Conservation (phyloP, 202 grass and related monocot genomes). For the Schoenoplectus tabernaemontani region DNA sequence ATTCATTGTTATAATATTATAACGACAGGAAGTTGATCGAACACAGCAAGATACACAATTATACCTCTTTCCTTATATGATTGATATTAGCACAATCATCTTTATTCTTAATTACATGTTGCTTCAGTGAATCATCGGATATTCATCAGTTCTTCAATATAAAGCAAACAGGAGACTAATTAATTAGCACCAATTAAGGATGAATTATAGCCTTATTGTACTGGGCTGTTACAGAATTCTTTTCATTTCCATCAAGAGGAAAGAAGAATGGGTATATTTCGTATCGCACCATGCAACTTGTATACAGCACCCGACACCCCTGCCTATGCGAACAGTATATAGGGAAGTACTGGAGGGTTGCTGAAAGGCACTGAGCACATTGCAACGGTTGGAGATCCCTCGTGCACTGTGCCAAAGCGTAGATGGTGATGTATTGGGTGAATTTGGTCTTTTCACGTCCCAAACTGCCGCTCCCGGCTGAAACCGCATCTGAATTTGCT, state of each 20-base stretch:
- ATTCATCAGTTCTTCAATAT: neutral
- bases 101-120: neutral
- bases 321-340: conserved; percentile 45
- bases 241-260: conserved; percentile 33
- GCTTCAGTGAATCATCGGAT: neutral
- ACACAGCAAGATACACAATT: neutral
- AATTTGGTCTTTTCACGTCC: conserved; percentile 45
- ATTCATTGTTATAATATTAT: neutral
- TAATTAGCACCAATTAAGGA: neutral
- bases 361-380: conserved; percentile 66
- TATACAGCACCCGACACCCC: conserved; percentile 75
- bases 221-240: neutral
- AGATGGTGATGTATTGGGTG: conserved; percentile 51
- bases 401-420: conserved; percentile 84
- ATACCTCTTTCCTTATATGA: neutral
- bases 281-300: conserved; percentile 80
- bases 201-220: neutral
- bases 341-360: conserved; percentile 45
- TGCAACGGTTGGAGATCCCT: conserved; percentile 46
- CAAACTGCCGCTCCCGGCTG: conserved; percentile 37
- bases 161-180: neutral
- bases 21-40: neutral
- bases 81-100: neutral
- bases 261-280: conserved; percentile 94
- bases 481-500: conserved; percentile 31